Conservation (phyloP, 192 early-diverging fungal species). For the Coemansia sp. region DNA sequence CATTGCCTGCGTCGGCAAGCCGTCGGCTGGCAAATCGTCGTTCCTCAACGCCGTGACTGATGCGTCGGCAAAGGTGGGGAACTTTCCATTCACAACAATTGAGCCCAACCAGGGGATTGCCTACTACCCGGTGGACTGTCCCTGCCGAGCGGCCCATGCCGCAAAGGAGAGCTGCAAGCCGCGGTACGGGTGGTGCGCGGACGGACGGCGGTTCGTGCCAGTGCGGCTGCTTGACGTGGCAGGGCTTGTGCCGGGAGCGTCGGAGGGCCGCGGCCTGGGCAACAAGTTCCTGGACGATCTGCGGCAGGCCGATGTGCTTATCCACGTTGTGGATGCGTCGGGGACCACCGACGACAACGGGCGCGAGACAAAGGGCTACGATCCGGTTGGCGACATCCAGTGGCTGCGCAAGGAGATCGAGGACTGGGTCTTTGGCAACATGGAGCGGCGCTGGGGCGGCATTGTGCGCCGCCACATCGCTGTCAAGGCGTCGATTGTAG, state of each 20-base stretch:
- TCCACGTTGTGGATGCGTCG: conserved; percentile 85
- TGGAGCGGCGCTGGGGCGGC: conserved; percentile 67
- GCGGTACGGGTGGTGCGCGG: conserved; percentile 70
- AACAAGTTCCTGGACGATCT: conserved; percentile 85
- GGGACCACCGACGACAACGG: conserved; percentile 80
- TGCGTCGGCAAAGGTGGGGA: conserved; percentile 82
- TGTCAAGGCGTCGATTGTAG: conserved; percentile 37
- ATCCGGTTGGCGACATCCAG: conserved; percentile 81
- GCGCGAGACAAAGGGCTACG: conserved; percentile 77
- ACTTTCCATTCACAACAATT: conserved; percentile 87
- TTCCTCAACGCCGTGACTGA: conserved; percentile 82
- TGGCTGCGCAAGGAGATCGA: conserved; percentile 79
- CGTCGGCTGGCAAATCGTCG: conserved; percentile 80
- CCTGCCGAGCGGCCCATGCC: conserved; percentile 58
- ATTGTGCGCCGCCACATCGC: conserved; percentile 70
- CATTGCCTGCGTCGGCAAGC: conserved; percentile 72
- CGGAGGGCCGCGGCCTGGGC: conserved; percentile 70
- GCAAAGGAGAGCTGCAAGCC: conserved; percentile 64
- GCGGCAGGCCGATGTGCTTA: conserved; percentile 71
- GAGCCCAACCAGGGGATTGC: conserved; percentile 79
- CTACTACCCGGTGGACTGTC: conserved; percentile 73
- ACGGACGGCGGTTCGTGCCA: conserved; percentile 68
- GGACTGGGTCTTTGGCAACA: conserved; percentile 72
- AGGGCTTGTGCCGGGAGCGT: conserved; percentile 81
- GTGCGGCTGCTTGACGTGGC: conserved; percentile 80